Conservation (phyloP, 2,329 filamentous ascomycete genomes). For the Penicillium sumatraense region DNA sequence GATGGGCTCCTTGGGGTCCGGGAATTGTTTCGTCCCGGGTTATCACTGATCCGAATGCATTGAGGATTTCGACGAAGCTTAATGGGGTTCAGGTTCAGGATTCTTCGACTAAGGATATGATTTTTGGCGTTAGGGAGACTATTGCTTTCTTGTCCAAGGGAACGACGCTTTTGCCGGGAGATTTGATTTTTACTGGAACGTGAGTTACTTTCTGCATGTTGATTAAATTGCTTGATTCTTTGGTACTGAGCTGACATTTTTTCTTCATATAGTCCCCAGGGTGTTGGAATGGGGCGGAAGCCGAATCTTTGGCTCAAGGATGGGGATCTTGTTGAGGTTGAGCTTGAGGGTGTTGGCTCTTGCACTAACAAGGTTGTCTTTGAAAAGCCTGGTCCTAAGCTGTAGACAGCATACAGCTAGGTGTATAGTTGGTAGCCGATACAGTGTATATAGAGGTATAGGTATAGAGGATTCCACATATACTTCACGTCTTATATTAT, state of each 20-base stretch:
- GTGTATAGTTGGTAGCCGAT: too few relatives aligned
- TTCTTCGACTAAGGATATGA: constrained; percentile 54
- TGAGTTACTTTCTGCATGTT: too few relatives aligned
- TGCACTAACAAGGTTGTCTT: constrained; percentile 51
- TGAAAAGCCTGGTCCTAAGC: constrained; percentile 45
- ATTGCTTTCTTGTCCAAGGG: constrained; percentile 53
- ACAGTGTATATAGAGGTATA: constrained; percentile 5
- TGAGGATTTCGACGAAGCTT: constrained; percentile 51
- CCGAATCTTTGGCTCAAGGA: constrained; percentile 72
- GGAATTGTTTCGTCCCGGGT: constrained; percentile 66
- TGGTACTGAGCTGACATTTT: constrained; percentile 44
- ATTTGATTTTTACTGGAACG: constrained; percentile 51
- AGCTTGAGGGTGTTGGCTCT: constrained; percentile 67
- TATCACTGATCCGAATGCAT: constrained; percentile 46
- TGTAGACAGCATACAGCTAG: too few relatives aligned
- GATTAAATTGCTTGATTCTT: not conserved
- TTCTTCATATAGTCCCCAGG: constrained; percentile 62
- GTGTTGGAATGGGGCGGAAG: constrained; percentile 71
- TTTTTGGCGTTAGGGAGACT: constrained; percentile 52
- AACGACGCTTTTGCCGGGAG: constrained; percentile 46
- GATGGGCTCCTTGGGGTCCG: constrained; percentile 75
- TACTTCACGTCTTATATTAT: too few relatives aligned
- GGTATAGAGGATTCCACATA: too few relatives aligned
- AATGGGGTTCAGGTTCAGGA: constrained; percentile 56
- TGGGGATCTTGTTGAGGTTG: constrained; percentile 72